phyloP scores from a whole-genome alignment of 148 eudicot genomes.

The Vaccinium vitisidaea region DNA sequence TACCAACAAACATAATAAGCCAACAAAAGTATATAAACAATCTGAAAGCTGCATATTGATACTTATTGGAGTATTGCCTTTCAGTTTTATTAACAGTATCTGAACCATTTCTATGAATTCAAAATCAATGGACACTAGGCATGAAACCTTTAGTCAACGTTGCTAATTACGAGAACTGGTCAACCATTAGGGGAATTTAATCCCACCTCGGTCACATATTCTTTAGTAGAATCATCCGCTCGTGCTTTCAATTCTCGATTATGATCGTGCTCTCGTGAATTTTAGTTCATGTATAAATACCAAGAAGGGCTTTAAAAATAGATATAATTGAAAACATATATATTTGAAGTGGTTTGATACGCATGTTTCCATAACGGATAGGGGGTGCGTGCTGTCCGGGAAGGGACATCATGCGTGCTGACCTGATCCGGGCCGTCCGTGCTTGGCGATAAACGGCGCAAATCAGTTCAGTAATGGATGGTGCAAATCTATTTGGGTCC shows the following conservation, averaged over 20 bases:
- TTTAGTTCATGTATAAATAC: background rate
- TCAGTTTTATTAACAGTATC: background rate
- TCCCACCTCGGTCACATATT: background rate
- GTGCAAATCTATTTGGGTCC: too few species aligned
- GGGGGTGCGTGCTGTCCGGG: too few species aligned
- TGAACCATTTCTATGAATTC: background rate
- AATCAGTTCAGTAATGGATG: too few species aligned
- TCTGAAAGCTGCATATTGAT: background rate
- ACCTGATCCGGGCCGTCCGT: too few species aligned
- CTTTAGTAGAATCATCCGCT: too few species aligned
- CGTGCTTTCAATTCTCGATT: background rate
- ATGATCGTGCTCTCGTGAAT: too few species aligned
- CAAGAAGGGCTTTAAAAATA: background rate
- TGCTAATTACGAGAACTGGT: background rate
- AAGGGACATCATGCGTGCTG: too few species aligned
- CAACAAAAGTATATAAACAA: background rate
- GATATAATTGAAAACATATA: background rate
- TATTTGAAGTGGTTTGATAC: background rate
- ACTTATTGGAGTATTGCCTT: background rate
- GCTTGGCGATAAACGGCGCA: too few species aligned
- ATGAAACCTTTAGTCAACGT: background rate
- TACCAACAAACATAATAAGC: background rate
- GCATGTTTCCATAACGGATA: background rate
- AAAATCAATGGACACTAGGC: background rate
- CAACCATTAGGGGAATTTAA: background rate